Conservation (phyloP, 108 stramenopile species). For the Mediolabrus comicus region DNA sequence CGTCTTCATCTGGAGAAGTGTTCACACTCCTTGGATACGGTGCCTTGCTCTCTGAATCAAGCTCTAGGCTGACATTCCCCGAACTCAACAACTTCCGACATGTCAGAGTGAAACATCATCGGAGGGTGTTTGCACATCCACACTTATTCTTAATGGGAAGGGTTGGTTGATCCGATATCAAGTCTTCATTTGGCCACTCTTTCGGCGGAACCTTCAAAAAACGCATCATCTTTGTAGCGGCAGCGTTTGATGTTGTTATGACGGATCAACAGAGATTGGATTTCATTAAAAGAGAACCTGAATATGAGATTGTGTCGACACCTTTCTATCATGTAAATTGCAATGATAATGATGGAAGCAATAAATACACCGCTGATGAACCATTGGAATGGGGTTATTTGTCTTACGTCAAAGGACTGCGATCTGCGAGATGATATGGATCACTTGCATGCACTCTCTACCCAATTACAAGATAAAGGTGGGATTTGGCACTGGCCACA, state of each 20-base stretch:
- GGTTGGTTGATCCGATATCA: conserved; percentile 20
- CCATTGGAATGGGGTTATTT: conserved; percentile 28
- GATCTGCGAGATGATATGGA: conserved; percentile 5
- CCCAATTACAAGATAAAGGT: neutral
- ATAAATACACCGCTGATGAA: too few species aligned
- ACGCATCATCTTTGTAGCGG: conserved; percentile 35
- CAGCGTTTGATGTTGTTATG: conserved; percentile 39
- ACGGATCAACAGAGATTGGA: conserved; percentile 24
- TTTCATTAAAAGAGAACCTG: conserved; percentile 48
- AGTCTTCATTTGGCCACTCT: conserved; percentile 35
- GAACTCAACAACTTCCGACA: conserved; percentile 42
- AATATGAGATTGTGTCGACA: conserved; percentile 28
- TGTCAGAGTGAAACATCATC: conserved; percentile 36
- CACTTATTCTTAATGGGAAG: conserved; percentile 40
- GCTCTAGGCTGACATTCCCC: conserved; percentile 49
- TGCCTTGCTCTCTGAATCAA: conserved; percentile 37
- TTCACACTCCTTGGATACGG: conserved; percentile 52
- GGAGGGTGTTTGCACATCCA: conserved; percentile 51
- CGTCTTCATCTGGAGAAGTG: neutral
- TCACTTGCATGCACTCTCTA: conserved; percentile 1
- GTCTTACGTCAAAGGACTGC: conserved; percentile 23
- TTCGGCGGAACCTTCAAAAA: conserved; percentile 31
- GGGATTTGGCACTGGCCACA: conserved; percentile 46
- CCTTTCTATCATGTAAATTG: conserved; percentile 28
- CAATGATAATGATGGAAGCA: neutral